These are phyloP conservation scores for Ustilago tritici DNA, from an alignment of 1,284 basidiomycete species.

Conservation along the genomic window DNA sequence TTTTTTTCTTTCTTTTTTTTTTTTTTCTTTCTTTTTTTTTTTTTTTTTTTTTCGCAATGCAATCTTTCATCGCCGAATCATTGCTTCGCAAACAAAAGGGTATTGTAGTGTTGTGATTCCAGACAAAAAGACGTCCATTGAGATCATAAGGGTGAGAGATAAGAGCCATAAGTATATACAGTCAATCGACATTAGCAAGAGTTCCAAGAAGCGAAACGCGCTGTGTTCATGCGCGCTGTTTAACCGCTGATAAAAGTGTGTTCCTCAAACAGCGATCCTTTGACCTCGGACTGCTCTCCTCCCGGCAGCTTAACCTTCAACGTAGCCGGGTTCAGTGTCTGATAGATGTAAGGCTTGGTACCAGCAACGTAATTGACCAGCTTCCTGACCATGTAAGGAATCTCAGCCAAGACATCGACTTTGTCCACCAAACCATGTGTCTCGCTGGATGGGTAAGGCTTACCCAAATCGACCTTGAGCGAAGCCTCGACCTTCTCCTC, in stretches of 20 bases:
- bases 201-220: neutral
- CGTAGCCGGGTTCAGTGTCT: conserved; percentile 84
- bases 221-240: neutral
- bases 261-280: conserved; percentile 85
- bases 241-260: conserved; percentile 80
- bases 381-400: conserved; percentile 89
- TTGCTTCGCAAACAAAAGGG: neutral
- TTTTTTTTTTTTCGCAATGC: conserved; percentile 1
- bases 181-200: neutral
- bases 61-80: neutral
- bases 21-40: neutral
- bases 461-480: conserved; percentile 59
- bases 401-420: conserved; percentile 94
- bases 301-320: conserved; percentile 77
- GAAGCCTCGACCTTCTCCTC: conserved; percentile 44
- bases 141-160: neutral
- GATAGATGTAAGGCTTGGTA: conserved; percentile 92
- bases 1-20: neutral
- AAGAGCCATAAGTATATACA: neutral
- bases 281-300: conserved; percentile 70
- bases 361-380: conserved; percentile 90
- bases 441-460: conserved; percentile 47
- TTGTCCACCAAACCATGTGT: conserved; percentile 89
- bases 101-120: neutral
- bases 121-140: neutral